Evolutionary conservation across 2,329 filamentous ascomycete genomes (phyloP), one percentile per base, ranked within the genome.

Genomic region (Cercospora sp.): DNA sequence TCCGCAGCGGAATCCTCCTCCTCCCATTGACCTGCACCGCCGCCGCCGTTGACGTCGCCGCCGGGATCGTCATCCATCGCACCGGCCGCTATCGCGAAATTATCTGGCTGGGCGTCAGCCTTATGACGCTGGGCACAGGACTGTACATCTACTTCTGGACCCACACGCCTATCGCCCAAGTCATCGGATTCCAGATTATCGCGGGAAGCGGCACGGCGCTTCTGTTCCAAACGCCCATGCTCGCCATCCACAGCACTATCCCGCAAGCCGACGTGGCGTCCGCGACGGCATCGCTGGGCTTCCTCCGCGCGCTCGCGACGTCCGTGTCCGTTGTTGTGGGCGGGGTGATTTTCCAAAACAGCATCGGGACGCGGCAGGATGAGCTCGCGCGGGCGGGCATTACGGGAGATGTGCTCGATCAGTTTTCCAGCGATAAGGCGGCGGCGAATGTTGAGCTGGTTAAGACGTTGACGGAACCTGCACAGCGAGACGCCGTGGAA

Each of bases 1-100:
- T 90, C 40, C 81, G 82, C 18, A 91, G 87, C 0, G 84, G 83
- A 73, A 72, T 90, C 0, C 84, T 90, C 16, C 82, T 91, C 2
- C 81, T 92, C 0, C 89, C 90, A 0, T 85, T 89, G 48, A 87
- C 78, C 20, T 70, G 81, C 5, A 76, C 78, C 0, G 82, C 83
- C 65, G 82, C 85, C 0, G 67, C 81, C 8, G 76, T 79, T 1
- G 84, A 81, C 42, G 80, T 86, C 2, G 42, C 80, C 0, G 78
- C 78, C 1, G 86, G 86, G 2, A 63, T 86, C n/a, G 71, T 84
- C 16, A 85, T 85, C 66, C 80, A 85, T 67, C 78, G 76, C 18
- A 86, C 82, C 3, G 84, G 84, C n/a, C 78, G 81, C 45, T 86
- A 85, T 68, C 75, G 79, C 1, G 80, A 82, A 69, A 84, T 4